Evolutionary conservation across 306 rosid species (phyloP).

Genomic region (Oxytropis ochrocephala): DNA sequence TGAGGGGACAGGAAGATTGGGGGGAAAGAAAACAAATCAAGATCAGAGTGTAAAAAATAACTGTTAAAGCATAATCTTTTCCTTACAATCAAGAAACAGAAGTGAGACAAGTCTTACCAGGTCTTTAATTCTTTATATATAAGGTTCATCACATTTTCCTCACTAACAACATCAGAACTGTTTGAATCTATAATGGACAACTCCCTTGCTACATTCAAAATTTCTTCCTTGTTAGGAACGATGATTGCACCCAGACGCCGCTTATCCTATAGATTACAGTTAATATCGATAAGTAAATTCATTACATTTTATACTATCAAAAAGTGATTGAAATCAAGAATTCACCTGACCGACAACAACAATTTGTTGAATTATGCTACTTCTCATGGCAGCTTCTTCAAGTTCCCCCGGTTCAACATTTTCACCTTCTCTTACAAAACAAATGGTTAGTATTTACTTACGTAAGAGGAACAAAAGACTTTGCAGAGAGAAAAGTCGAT

Average conservation of each 20-base stretch:
- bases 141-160: conserved; percentile 43
- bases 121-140: conserved; percentile 52
- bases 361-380: conserved; percentile 73
- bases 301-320: background rate
- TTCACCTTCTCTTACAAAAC: conserved; percentile 57
- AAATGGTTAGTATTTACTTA: conserved; percentile 1
- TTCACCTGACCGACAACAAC: conserved; percentile 89
- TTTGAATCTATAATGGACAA: conserved; percentile 34
- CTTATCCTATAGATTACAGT: conserved; percentile 50
- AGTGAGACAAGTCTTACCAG: conserved; percentile 40
- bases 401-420: conserved; percentile 80
- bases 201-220: conserved; percentile 46
- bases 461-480: background rate
- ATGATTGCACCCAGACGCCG: conserved; percentile 88
- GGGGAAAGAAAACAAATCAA: background rate
- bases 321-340: background rate
- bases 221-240: conserved; percentile 88
- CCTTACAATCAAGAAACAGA: background rate
- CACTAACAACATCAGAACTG: conserved; percentile 41
- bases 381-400: conserved; percentile 90
- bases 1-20: background rate
- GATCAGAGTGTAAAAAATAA: background rate
- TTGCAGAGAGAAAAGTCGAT: background rate
- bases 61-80: background rate
- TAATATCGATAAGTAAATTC: background rate